Percentiles rank a stretch among this genome's conserved stretches.
Evolutionary conservation across 2,329 filamentous ascomycete species (phyloP).

Genomic region (Blastomyces parvus): DNA sequence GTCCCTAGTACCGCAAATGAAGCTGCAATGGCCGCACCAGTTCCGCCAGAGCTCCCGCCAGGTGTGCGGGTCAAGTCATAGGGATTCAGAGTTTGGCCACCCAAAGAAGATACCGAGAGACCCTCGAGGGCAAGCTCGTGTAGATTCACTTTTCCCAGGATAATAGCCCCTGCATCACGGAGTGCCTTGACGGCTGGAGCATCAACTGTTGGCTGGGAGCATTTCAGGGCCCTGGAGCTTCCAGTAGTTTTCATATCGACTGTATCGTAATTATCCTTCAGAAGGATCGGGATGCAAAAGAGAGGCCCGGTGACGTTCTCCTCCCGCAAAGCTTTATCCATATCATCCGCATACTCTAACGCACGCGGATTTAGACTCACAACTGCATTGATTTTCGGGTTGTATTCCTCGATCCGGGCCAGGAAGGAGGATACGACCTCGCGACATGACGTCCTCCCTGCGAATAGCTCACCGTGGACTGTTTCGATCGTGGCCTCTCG

Average conservation of each 20-base stretch:
- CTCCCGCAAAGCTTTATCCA: slow-evolving; percentile 32
- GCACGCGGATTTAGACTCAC: slow-evolving; percentile 45
- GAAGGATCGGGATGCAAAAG: slow-evolving; percentile 52
- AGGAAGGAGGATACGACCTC: slow-evolving; percentile 48
- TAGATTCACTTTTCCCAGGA: slow-evolving; percentile 52
- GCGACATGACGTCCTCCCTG: slow-evolving; percentile 45
- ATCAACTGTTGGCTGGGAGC: slow-evolving; percentile 39
- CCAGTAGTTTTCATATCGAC: slow-evolving; percentile 49
- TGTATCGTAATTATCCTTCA: slow-evolving; percentile 58
- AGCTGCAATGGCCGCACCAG: slow-evolving; percentile 50
- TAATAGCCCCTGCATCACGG: slow-evolving; percentile 44
- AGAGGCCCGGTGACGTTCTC: slow-evolving; percentile 45
- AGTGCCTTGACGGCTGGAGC: slow-evolving; percentile 44
- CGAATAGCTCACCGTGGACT: slow-evolving; percentile 48
- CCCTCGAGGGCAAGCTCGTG: slow-evolving; percentile 58
- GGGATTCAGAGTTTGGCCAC: slow-evolving; percentile 56
- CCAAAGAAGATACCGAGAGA: slow-evolving; percentile 51
- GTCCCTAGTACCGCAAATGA: slow-evolving; percentile 51
- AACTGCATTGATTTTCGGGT: slow-evolving; percentile 50
- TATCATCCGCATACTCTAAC: slow-evolving; percentile 39
- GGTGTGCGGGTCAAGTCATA: slow-evolving; percentile 58
- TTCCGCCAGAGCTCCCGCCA: slow-evolving; percentile 55
- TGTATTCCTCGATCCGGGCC: slow-evolving; percentile 48
- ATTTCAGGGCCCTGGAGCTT: slow-evolving; percentile 42
- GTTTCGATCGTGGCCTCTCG: slow-evolving; percentile 50